These are phyloP conservation scores for Backusella mclennaniae DNA, from an alignment of 192 early-diverging fungal species.

Conservation along the genomic window DNA sequence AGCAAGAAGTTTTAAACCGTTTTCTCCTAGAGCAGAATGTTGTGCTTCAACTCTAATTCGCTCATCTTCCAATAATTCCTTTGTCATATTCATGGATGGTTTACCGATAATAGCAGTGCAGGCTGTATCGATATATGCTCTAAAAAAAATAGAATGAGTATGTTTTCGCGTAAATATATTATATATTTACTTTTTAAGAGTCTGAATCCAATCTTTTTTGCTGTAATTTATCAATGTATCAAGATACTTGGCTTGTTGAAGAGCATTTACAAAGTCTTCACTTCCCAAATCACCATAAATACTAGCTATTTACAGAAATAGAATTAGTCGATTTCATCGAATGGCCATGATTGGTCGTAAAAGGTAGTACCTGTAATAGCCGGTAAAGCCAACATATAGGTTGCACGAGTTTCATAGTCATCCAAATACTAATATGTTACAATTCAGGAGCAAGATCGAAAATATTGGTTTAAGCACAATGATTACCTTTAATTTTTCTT, in stretches of 20 bases:
- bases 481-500: constrained; percentile 44
- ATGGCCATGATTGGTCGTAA: not conserved
- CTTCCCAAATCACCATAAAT: constrained; percentile 51
- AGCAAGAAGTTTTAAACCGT: constrained; percentile 42
- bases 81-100: constrained; percentile 47
- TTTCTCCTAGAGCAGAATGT: constrained; percentile 34
- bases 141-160: not conserved
- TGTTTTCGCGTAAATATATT: not conserved
- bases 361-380: constrained; percentile 14
- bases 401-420: constrained; percentile 14
- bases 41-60: constrained; percentile 46
- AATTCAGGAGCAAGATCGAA: not conserved
- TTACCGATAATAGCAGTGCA: constrained; percentile 46
- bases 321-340: not conserved
- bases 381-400: constrained; percentile 14
- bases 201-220: constrained; percentile 44
- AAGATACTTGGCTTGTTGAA: constrained; percentile 42
- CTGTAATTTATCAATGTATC: constrained; percentile 40
- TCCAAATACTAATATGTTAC: constrained; percentile 10
- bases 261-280: constrained; percentile 40
- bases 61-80: constrained; percentile 44
- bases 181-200: constrained; percentile 42
- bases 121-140: constrained; percentile 41
- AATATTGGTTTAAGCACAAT: not conserved
- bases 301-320: constrained; percentile 29